Percentiles rank a stretch among this genome's conserved stretches.
Evolutionary conservation across 108 stramenopile genomes (phyloP).

Genomic region (Licmophora abbreviata): DNA sequence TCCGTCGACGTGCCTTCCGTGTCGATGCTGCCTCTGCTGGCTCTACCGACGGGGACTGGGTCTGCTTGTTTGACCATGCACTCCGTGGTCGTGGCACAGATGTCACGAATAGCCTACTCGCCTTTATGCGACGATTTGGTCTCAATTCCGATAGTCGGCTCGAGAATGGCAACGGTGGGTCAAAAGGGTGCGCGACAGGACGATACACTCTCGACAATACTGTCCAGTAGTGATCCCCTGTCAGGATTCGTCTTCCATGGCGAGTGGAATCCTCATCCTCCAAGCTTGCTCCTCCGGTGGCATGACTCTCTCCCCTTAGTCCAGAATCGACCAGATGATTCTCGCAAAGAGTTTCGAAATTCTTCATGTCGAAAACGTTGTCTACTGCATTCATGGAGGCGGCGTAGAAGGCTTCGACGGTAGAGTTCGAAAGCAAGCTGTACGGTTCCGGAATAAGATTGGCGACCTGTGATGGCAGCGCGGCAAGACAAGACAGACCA

Average conservation of each 20-base stretch:
- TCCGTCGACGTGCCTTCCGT: neutral
- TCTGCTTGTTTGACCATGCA: conserved; percentile 4
- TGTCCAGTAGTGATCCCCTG: conserved; percentile 57
- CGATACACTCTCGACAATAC: conserved; percentile 26
- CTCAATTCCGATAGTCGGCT: conserved; percentile 9
- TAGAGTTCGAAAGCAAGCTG: conserved; percentile 29
- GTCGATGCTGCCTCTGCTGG: neutral
- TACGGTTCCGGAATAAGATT: conserved; percentile 66
- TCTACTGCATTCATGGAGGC: conserved; percentile 43
- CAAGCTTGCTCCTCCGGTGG: neutral
- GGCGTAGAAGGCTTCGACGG: conserved; percentile 55
- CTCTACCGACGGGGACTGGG: neutral
- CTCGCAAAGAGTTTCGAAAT: conserved; percentile 41
- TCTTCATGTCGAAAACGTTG: conserved; percentile 49
- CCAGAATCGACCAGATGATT: conserved; percentile 8
- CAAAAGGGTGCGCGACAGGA: conserved; percentile 30
- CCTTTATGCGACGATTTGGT: conserved; percentile 17
- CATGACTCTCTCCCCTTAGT: neutral
- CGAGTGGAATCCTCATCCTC: neutral
- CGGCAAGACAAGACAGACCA: conserved; percentile 67
- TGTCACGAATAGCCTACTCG: conserved; percentile 11
- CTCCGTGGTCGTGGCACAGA: conserved; percentile 14
- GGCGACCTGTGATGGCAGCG: conserved; percentile 59
- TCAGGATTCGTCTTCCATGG: conserved; percentile 22
- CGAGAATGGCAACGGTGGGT: conserved; percentile 55